phyloP scores from a whole-genome alignment of 2,329 filamentous ascomycete genomes.

The Fusarium sp. region DNA sequence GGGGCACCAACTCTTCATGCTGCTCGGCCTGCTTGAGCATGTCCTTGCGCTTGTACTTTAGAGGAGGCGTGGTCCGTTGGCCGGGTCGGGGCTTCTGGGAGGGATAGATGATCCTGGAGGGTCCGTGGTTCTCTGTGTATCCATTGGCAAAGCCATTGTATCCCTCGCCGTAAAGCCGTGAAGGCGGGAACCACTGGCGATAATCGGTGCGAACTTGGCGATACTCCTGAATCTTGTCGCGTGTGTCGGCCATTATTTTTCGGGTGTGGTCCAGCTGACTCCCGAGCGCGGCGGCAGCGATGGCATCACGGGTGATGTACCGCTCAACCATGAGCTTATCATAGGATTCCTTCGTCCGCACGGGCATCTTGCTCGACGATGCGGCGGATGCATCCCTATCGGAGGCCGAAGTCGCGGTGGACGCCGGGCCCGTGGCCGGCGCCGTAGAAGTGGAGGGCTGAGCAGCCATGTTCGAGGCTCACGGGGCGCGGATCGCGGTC shows the following conservation, averaged over 20 bases:
- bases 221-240: slow-evolving; percentile 78
- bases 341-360: slow-evolving; percentile 68
- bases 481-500: slow-evolving; percentile 42
- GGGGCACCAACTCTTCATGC: slow-evolving; percentile 89
- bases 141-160: slow-evolving; percentile 93
- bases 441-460: slow-evolving; percentile 53
- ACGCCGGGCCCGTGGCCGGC: slow-evolving; percentile 48
- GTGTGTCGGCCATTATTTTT: slow-evolving; percentile 71
- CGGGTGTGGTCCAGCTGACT: slow-evolving; percentile 65
- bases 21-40: slow-evolving; percentile 88
- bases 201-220: slow-evolving; percentile 67
- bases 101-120: slow-evolving; percentile 82
- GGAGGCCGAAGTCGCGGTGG: slow-evolving; percentile 47
- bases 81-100: slow-evolving; percentile 80
- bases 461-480: slow-evolving; percentile 55
- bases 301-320: slow-evolving; percentile 64
- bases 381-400: slow-evolving; percentile 44
- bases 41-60: slow-evolving; percentile 83
- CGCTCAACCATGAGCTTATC: slow-evolving; percentile 65
- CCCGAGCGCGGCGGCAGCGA: slow-evolving; percentile 65
- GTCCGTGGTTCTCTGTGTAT: slow-evolving; percentile 77
- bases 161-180: slow-evolving; percentile 75
- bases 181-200: slow-evolving; percentile 66
- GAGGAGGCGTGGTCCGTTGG: slow-evolving; percentile 76
- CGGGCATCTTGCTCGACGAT: slow-evolving; percentile 48